A percentile compares a stretch with the other conserved stretches of the same genome.
These are phyloP conservation scores for Haematococcus lacustris DNA, from an alignment of 139 green algal species.

Conservation along the genomic window DNA sequence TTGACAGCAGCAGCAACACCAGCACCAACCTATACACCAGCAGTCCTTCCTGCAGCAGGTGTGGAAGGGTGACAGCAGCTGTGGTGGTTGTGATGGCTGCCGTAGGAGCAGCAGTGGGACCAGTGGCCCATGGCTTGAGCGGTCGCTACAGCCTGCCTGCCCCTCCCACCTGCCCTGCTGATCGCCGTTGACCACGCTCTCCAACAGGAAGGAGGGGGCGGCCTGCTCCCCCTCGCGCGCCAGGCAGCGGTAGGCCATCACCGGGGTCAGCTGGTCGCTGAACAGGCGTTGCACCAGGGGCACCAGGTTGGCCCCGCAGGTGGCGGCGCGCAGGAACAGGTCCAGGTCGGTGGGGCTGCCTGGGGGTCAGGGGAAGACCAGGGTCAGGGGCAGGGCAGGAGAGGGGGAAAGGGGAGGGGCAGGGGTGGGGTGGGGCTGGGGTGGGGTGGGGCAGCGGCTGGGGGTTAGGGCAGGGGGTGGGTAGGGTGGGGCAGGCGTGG, in stretches of 20 bases:
- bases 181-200: slow-evolving; percentile 87
- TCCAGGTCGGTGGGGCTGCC: too few species aligned
- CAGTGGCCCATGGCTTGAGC: too few species aligned
- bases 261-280: slow-evolving; percentile 80
- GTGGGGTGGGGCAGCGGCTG: too few species aligned
- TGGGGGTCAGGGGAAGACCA: too few species aligned
- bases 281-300: slow-evolving; percentile 85
- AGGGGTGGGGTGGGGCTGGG: too few species aligned
- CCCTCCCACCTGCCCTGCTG: slow-evolving; percentile 35
- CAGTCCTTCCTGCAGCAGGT: neutral
- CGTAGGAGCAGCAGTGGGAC: neutral
- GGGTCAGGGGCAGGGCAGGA: too few species aligned
- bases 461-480: too few species aligned
- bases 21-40: neutral
- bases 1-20: neutral
- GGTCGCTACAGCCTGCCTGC: neutral
- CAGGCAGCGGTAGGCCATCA: slow-evolving; percentile 8
- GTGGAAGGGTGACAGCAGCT: neutral
- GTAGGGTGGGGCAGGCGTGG: too few species aligned
- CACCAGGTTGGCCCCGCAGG: slow-evolving; percentile 87
- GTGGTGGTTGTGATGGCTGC: neutral
- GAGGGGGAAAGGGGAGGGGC: too few species aligned
- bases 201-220: slow-evolving; percentile 89
- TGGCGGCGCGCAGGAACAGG: too few species aligned
- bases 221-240: slow-evolving; percentile 62